Base-by-base conservation (phyloP, 768 basidiomycete genomes). In the Auricularia sp. region DNA sequence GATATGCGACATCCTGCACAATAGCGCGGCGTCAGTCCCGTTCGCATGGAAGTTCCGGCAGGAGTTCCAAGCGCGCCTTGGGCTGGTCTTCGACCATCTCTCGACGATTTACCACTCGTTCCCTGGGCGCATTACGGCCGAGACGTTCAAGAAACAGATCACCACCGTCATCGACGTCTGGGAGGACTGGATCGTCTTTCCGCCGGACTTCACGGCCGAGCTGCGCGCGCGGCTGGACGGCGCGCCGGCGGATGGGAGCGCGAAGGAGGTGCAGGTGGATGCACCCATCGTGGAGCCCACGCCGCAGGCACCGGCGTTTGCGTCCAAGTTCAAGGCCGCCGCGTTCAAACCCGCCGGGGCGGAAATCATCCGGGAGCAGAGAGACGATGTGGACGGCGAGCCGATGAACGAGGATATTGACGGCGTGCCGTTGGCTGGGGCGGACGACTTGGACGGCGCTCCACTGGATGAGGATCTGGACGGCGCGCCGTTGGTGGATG, bases 141-240 rank as follows among this genome's bases (percentile, higher is more conserved):
- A 98, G 68, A 87, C 89, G 1, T 99, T 98, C 81, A 95, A 90
- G 77, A 88, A 88, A 68, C 93, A 98, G 74, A 92, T 98, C 65
- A 86, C 85, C 4, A 78, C 86, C 7, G 86, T 98, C 18, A 82
- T 98, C 4, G 95, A 98, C 70, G 88, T 98, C 36, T 98, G 97
- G 94, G 97, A 98, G 72, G 89, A 97, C 72, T 96, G 95, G 94
- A 95, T 98, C 65, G 91, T 98, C 36, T 98, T 98, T 72, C 81
- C 91, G 62, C 90, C 88, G 2, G 91, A 95, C 63, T 91, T 90
- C 70, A 94, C 90, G 0, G 71, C 80, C 2, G 85, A 88, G 69
- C 80, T 96, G 16, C 80, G 92, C 33, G 75, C 75, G 63, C 79
- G 93, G 64, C 80, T 98, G 61, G 91, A 95, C 61, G 91, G 91